Percentiles rank a stretch among this genome's conserved stretches.
Evolutionary conservation across 2,329 filamentous ascomycete species (phyloP).

Genomic region (Xylaria sp.): DNA sequence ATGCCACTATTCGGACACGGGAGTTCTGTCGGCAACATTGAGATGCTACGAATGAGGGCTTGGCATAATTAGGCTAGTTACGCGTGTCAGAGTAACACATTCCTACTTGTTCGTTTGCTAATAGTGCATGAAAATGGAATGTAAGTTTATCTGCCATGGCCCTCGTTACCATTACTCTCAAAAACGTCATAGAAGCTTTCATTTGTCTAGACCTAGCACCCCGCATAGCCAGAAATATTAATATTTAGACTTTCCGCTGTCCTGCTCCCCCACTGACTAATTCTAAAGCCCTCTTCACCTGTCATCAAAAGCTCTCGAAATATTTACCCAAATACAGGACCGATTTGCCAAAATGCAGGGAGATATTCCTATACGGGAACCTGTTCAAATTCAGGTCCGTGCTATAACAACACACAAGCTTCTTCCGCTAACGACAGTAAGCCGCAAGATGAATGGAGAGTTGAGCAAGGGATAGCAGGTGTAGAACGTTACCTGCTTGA

Average conservation of each 20-base stretch:
- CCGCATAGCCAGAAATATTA: not conserved
- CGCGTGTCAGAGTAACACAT: not conserved
- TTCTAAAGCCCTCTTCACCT: not conserved
- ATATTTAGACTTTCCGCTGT: slow-evolving; percentile 18
- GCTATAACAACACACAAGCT: not conserved
- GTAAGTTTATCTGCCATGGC: slow-evolving; percentile 5
- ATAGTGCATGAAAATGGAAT: slow-evolving; percentile 8
- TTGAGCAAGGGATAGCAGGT: slow-evolving; percentile 41
- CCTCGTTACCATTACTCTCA: not conserved
- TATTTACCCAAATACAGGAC: not conserved
- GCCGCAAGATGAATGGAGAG: slow-evolving; percentile 42
- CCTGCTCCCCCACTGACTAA: not conserved
- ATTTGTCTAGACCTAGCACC: not conserved
- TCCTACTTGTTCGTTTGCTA: slow-evolving; percentile 12
- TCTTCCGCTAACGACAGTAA: slow-evolving; percentile 16
- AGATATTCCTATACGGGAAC: slow-evolving; percentile 39
- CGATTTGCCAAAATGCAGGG: slow-evolving; percentile 36
- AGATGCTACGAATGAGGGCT: not conserved
- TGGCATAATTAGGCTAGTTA: not conserved
- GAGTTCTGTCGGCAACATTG: slow-evolving; percentile 15
- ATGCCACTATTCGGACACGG: not conserved
- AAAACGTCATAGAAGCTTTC: not conserved
- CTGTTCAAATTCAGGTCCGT: slow-evolving; percentile 37
- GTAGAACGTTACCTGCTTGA: slow-evolving; percentile 41
- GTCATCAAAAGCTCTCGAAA: not conserved